Percentiles rank a stretch among this genome's conserved stretches.
Evolutionary conservation across 1,139 yeast genomes (phyloP).

Genomic region (Citeromyces hawaiiensis): DNA sequence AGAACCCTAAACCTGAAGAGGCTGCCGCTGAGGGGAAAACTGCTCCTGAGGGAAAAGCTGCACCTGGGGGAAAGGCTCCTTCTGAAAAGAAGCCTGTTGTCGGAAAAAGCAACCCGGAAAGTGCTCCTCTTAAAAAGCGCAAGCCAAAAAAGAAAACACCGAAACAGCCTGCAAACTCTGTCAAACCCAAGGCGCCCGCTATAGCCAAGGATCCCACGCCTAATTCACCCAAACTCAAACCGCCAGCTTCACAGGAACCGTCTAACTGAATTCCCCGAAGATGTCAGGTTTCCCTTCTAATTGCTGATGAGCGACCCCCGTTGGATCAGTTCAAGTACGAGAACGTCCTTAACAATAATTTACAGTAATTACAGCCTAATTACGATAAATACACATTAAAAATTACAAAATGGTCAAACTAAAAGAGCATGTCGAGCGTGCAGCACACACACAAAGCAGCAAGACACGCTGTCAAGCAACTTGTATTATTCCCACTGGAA

Average conservation of each 20-base stretch:
- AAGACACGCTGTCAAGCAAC: conserved; percentile 56
- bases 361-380: not conserved
- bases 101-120: too few relatives aligned
- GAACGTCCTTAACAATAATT: too few relatives aligned
- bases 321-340: too few relatives aligned
- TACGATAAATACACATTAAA: not conserved
- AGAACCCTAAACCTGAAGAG: conserved; percentile 1
- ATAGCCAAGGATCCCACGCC: too few relatives aligned
- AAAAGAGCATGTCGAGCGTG: conserved; percentile 55
- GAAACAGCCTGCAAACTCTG: not conserved
- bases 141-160: not conserved
- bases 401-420: conserved; percentile 5
- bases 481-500: conserved; percentile 23
- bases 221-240: too few relatives aligned
- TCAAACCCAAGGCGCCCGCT: not conserved
- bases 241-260: too few relatives aligned
- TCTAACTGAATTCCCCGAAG: too few relatives aligned
- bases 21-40: too few relatives aligned
- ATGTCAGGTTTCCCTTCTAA: too few relatives aligned
- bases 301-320: too few relatives aligned
- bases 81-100: not conserved
- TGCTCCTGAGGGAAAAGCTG: too few relatives aligned
- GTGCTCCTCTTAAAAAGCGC: not conserved
- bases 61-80: not conserved
- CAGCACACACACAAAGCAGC: conserved; percentile 68